Evolutionary conservation across 2,329 filamentous ascomycete species (phyloP).

Genomic region (Calcarisporium arbuscula): DNA sequence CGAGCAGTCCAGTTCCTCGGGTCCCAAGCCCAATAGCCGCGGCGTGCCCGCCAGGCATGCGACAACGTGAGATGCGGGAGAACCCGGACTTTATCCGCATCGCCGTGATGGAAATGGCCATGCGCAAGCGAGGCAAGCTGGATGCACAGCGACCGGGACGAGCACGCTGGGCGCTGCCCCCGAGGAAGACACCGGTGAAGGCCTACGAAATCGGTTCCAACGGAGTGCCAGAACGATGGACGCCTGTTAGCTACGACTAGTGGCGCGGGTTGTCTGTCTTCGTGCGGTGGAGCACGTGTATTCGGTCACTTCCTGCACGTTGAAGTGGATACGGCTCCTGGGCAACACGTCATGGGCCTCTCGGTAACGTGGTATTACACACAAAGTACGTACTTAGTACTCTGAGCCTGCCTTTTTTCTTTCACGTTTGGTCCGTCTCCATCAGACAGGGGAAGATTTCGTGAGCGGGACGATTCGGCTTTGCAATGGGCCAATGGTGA

Average conservation of each 20-base stretch:
- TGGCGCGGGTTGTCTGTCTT: no score
- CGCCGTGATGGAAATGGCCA: conserved; percentile 66
- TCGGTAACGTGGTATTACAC: not conserved
- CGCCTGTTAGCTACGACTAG: conserved; percentile 30
- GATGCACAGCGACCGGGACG: conserved; percentile 60
- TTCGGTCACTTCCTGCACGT: not conserved
- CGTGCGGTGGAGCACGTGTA: not conserved
- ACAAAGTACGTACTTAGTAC: not conserved
- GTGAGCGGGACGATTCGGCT: no score
- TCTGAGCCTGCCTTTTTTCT: not conserved
- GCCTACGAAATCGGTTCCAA: conserved; percentile 51
- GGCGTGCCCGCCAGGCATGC: no score
- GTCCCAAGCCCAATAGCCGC: no score
- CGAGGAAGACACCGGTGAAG: conserved; percentile 48
- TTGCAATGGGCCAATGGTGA: no score
- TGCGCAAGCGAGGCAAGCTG: conserved; percentile 60
- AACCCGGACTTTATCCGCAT: conserved; percentile 66
- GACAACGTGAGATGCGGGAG: conserved; percentile 62
- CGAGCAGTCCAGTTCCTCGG: conserved; percentile 23
- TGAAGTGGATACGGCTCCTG: not conserved
- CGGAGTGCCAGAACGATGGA: conserved; percentile 56
- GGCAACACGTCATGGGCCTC: not conserved
- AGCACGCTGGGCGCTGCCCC: conserved; percentile 62
- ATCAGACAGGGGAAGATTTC: not conserved
- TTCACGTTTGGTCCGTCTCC: no score